A percentile compares a stretch with the other conserved stretches of the same genome.
phyloP scores from a whole-genome alignment of 345 rosid species.

The Trapa bicornis region DNA sequence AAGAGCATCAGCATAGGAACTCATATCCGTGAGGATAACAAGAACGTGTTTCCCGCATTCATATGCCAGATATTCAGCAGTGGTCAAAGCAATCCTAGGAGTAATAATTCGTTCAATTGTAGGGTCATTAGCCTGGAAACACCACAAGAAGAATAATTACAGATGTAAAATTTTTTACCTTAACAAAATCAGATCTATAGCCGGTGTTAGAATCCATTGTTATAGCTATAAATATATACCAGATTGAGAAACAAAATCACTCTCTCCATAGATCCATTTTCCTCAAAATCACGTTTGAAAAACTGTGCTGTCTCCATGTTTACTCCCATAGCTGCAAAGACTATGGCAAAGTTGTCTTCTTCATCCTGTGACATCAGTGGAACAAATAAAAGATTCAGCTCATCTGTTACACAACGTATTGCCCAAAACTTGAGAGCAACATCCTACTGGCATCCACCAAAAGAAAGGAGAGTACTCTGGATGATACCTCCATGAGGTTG shows the following conservation, averaged over 20 bases:
- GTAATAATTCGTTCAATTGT: conserved; percentile 95
- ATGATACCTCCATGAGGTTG: conserved; percentile 8
- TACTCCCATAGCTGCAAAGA: conserved; percentile 98
- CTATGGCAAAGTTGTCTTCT: conserved; percentile 95
- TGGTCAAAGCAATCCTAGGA: conserved; percentile 90
- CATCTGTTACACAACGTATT: too few relatives aligned
- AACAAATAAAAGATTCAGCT: neutral
- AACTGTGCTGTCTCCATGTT: conserved; percentile 98
- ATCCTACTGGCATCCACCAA: neutral
- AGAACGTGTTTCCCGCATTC: conserved; percentile 98
- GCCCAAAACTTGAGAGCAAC: too few relatives aligned
- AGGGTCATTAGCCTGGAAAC: conserved; percentile 85
- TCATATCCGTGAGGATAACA: conserved; percentile 92
- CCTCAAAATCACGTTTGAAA: conserved; percentile 96
- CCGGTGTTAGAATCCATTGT: neutral
- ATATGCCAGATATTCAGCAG: conserved; percentile 95
- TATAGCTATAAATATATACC: conserved; percentile 24
- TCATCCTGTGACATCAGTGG: conserved; percentile 39
- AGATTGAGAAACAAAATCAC: conserved; percentile 79
- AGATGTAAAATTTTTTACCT: neutral
- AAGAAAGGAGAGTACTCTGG: neutral
- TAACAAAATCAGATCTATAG: neutral
- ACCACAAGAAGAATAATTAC: neutral
- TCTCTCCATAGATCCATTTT: conserved; percentile 97
- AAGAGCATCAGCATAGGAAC: conserved; percentile 98